These are phyloP conservation scores for Aureobasidium lini DNA, from an alignment of 2,329 filamentous ascomycete genomes.

Conservation along the genomic window DNA sequence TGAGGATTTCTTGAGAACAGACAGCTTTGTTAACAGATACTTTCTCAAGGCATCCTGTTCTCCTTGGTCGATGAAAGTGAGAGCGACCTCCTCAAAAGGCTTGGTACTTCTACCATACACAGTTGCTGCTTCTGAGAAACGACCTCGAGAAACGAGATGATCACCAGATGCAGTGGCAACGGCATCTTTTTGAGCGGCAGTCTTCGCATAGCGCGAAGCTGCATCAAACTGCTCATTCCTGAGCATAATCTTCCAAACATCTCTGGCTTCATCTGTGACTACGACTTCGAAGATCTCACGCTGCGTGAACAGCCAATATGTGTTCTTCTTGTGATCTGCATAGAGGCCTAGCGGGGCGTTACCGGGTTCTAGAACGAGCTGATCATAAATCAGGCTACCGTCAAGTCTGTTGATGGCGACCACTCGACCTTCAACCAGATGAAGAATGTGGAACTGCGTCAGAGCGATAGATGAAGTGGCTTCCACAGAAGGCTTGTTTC, in stretches of 20 bases:
- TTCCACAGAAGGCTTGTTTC: slow-evolving; percentile 60
- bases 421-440: slow-evolving; percentile 72
- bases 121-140: slow-evolving; percentile 76
- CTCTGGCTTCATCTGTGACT: slow-evolving; percentile 79
- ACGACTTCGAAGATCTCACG: slow-evolving; percentile 92
- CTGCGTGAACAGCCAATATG: slow-evolving; percentile 91
- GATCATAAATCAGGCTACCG: slow-evolving; percentile 78
- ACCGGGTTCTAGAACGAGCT: slow-evolving; percentile 71
- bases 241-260: slow-evolving; percentile 93
- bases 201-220: slow-evolving; percentile 77
- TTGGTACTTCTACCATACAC: slow-evolving; percentile 95
- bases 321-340: slow-evolving; percentile 88
- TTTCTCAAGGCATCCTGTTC: slow-evolving; percentile 86
- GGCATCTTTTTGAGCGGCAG: slow-evolving; percentile 73
- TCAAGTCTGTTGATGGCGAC: slow-evolving; percentile 83
- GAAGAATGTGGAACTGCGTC: slow-evolving; percentile 88
- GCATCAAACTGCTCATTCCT: slow-evolving; percentile 79
- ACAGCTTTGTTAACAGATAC: slow-evolving; percentile 79
- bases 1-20: slow-evolving; percentile 70
- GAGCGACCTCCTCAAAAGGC: slow-evolving; percentile 89
- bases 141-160: slow-evolving; percentile 71
- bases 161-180: slow-evolving; percentile 91
- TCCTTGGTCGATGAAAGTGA: slow-evolving; percentile 81
- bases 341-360: slow-evolving; percentile 77
- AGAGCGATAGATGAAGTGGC: slow-evolving; percentile 72